Evolutionary conservation across 495 filamentous ascomycete species (phyloP), one percentile per base, ranked within the genome.

Genomic region (Annulohypoxylon bovei): DNA sequence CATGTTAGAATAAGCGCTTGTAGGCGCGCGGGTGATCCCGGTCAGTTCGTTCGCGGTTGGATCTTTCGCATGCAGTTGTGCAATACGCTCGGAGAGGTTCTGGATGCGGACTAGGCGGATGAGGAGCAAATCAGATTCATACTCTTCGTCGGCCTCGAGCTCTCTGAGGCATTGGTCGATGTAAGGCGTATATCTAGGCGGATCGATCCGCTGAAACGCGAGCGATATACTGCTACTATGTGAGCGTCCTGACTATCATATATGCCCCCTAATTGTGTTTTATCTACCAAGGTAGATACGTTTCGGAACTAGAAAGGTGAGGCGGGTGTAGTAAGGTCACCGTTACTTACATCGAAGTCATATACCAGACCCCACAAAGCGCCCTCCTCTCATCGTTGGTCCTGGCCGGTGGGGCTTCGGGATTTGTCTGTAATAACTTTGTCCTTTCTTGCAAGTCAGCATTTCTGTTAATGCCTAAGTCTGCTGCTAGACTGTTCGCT

Each of bases 401-500:
- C 40, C 68, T 76, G 18, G 32, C 30, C 14, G 11, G 49, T 18
- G 60, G 60, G 18, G 44, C 40, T 35, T 74, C 76, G 8, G 58
- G 56, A 40, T 55, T n/a, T 12, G 71, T 32, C 14, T 68, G 28
- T 23, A 73, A 62, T 12, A 77, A 39, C 14, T 54, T 73, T 32
- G 62, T 68, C 49, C 60, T 64, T 20, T 74, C 71, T 22, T 71
- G 70, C n/a, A 70, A 58, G 8, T 75, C 70, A 27, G 77, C 78
- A 32, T 74, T 68, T 54, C 73, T 75, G 30, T 79, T 81, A 14
- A 86, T 68, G 0, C 82, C 82, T 2, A 86, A 67, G 47, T 86
- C 84, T 16, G 81, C 77, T 8, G 81, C 66, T 12, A 87, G 64
- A 39, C 80, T 80, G 49, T 81, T 76, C 22, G 84, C 83, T 35